Conservation (phyloP, 2,329 filamentous ascomycete species). For the Stemphylium lycopersici region DNA sequence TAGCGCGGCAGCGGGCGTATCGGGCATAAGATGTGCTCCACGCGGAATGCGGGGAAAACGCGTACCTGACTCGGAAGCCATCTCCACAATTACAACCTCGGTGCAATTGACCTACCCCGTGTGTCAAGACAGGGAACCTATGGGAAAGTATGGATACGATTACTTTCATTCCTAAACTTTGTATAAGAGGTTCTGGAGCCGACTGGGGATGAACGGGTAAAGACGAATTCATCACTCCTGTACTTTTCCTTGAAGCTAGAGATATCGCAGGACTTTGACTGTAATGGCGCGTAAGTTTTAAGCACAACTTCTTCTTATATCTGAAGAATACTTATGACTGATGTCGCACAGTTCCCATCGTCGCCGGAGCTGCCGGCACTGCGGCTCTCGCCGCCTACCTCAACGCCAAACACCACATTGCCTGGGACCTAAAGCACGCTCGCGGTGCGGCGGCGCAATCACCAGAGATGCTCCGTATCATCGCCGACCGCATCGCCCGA, state of each 20-base stretch:
- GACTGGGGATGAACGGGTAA: neutral
- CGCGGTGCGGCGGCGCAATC: conserved; percentile 24
- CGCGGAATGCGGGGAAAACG: conserved; percentile 2
- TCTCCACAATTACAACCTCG: conserved; percentile 5
- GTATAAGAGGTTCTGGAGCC: neutral
- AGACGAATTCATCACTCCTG: neutral
- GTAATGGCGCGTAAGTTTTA: conserved; percentile 19
- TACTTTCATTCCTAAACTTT: neutral
- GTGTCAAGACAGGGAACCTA: neutral
- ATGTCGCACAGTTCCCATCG: conserved; percentile 30
- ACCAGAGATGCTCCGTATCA: conserved; percentile 25
- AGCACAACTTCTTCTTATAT: neutral
- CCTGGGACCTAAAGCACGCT: conserved; percentile 31
- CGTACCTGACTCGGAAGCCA: neutral
- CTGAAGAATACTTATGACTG: neutral
- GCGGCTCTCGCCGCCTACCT: conserved; percentile 43
- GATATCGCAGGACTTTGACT: neutral
- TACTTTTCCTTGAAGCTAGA: neutral
- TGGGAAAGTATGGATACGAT: neutral
- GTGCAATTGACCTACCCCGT: neutral
- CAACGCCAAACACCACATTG: conserved; percentile 46
- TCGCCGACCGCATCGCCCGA: conserved; percentile 20
- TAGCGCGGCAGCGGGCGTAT: neutral
- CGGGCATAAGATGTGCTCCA: neutral
- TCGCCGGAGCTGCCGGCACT: conserved; percentile 36